Evolutionary conservation across 1,284 basidiomycete genomes (phyloP).

Genomic region (Polyporus tsugae): DNA sequence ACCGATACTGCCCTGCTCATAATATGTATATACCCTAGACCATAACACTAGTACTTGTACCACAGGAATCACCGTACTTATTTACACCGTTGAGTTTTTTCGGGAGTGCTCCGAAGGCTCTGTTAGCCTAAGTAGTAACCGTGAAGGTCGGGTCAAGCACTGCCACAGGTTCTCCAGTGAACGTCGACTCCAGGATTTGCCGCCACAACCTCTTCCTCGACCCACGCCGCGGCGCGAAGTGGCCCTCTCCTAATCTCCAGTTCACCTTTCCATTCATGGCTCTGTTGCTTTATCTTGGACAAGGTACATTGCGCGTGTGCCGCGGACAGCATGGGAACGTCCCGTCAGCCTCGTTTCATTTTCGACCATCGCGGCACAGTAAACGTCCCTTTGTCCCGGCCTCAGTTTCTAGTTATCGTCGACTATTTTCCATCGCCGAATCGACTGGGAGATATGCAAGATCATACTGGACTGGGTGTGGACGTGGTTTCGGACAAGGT

Average conservation of each 20-base stretch:
- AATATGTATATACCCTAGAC: neutral
- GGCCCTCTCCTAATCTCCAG: neutral
- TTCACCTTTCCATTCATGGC: too few relatives aligned
- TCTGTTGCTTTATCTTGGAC: neutral
- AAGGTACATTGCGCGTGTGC: neutral
- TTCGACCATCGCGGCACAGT: neutral
- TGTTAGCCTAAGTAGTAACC: too few relatives aligned
- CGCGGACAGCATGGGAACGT: neutral
- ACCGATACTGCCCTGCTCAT: neutral
- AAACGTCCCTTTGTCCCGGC: neutral
- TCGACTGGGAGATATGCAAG: neutral
- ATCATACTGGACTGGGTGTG: neutral
- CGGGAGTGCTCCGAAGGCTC: neutral
- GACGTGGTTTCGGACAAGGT: neutral
- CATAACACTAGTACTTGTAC: neutral
- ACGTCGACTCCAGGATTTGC: too few relatives aligned
- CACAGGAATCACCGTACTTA: neutral
- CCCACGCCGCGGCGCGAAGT: neutral
- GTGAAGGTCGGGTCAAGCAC: neutral
- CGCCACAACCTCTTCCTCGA: too few relatives aligned
- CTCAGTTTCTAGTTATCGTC: neutral
- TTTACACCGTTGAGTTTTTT: neutral
- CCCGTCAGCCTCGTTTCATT: constrained; percentile 8
- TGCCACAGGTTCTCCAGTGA: neutral
- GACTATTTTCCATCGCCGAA: neutral